These are phyloP conservation scores for Symmetrospora coprosmae DNA, from an alignment of 768 basidiomycete species.

Conservation along the genomic window DNA sequence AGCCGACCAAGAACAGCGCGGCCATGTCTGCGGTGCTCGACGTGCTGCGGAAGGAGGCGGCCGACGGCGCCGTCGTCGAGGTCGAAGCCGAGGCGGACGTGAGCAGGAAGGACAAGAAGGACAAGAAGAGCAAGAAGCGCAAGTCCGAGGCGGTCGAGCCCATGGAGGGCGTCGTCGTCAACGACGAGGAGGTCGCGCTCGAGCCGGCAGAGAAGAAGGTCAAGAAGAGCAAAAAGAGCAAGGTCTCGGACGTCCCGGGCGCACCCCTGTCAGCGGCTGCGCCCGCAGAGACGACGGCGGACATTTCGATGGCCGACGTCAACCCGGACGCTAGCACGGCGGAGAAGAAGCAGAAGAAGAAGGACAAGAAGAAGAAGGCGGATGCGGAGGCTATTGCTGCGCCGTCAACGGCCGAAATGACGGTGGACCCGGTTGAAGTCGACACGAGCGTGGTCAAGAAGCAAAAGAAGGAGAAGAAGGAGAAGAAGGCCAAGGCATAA, in stretches of 20 bases:
- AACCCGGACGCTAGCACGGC: not conserved
- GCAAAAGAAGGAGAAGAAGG: conserved; percentile 14
- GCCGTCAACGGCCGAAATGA: conserved; percentile 5
- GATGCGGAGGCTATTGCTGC: conserved; percentile 6
- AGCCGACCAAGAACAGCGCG: conserved; percentile 74
- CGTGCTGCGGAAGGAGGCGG: conserved; percentile 38
- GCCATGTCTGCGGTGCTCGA: conserved; percentile 66
- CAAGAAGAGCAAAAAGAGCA: conserved; percentile 26
- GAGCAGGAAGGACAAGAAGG: conserved; percentile 31
- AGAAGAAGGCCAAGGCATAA: conserved; percentile 5
- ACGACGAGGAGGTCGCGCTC: conserved; percentile 30
- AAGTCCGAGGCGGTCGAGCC: conserved; percentile 43
- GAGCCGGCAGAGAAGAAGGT: conserved; percentile 25
- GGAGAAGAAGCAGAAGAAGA: conserved; percentile 15
- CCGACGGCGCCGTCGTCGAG: conserved; percentile 53
- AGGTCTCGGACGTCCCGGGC: conserved; percentile 9
- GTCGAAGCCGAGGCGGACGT: conserved; percentile 43
- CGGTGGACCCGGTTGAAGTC: conserved; percentile 10
- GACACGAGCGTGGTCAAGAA: conserved; percentile 7
- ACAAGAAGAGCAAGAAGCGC: conserved; percentile 51
- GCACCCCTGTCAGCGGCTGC: conserved; percentile 16
- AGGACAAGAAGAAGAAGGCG: conserved; percentile 15
- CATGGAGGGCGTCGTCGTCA: conserved; percentile 14
- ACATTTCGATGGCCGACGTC: not conserved
- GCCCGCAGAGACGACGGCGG: not conserved